Base-by-base conservation (phyloP, 2,329 filamentous ascomycete species). In the Beauveria rudraprayagi region DNA sequence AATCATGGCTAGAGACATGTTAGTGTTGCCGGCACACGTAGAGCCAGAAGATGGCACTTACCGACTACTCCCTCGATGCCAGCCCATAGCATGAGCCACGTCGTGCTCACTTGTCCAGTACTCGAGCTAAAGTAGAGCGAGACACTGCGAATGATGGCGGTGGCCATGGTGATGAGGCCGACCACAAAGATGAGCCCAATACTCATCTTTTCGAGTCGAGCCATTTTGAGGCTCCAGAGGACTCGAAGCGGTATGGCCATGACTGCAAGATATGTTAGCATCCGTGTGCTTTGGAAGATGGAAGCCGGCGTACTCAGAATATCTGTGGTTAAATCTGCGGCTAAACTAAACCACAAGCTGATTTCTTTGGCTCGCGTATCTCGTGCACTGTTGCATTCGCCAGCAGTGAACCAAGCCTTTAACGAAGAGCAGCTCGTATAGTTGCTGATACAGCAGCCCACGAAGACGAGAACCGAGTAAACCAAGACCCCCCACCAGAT, bases 71-170 rank as follows among this genome's bases (percentile, higher is more conserved):
- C 65, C 51, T 66, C 65, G 10, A 66, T 65, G 7, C 57, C 62
- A 28, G 62, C 65, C 65, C 65, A 66, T 63, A 66, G 48, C 62
- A 66, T 65, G 7, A 66, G 65, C 65, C 65, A 66, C 22, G 63
- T 65, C 19, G 65, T 65, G 48, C 63, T 65, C 56, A 66, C 65
- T 62, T 66, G 62, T 11, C 65, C 63, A 3, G 37, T 34, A 44
- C 41, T 56, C 37, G 51, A 34, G 30, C 62, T 65, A 11, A 56
- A 59, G 24, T 64, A 44, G n/a, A 66, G 47, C 1, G 54, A 54
- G 9, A 66, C 65, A n/a, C 63, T 66, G 28, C 65, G 63, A 26
- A 66, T 63, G 52, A 66, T 65, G 24, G 63, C 65, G 9, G 65
- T 65, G 10, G 60, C 43, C 65, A 66, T 66, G 22, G 65, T 66